These are phyloP conservation scores for Skeletonema grethae DNA, from an alignment of 108 stramenopile species.

Conservation along the genomic window DNA sequence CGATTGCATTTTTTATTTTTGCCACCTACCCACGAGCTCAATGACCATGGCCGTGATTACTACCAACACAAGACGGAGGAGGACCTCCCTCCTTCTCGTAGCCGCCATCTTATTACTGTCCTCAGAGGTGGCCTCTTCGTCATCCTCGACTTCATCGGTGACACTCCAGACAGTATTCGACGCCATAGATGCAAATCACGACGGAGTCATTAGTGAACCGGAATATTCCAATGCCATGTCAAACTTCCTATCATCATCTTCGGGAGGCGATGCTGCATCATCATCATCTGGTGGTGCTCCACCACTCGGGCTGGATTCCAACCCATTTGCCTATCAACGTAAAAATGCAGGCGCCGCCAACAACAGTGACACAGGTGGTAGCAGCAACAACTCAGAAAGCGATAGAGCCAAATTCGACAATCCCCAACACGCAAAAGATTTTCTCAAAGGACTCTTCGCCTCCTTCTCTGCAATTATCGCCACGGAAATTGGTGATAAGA, in stretches of 20 bases:
- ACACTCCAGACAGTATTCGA: not conserved
- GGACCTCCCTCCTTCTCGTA: not conserved
- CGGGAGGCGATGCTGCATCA: not conserved
- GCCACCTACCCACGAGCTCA: no score
- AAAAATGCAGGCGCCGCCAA: not conserved
- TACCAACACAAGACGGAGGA: constrained; percentile 1
- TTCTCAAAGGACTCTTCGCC: constrained; percentile 68
- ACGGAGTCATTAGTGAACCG: not conserved
- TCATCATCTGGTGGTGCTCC: constrained; percentile 14
- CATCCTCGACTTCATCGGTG: not conserved
- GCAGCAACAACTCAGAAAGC: not conserved
- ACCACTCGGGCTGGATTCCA: constrained; percentile 45
- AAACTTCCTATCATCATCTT: not conserved
- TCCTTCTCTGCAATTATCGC: constrained; percentile 93
- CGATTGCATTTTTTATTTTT: no score
- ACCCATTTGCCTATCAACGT: constrained; percentile 27
- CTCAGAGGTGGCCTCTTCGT: not conserved
- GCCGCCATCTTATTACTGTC: not conserved
- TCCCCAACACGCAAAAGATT: constrained; percentile 36
- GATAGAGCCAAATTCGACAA: constrained; percentile 34
- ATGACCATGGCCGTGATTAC: constrained; percentile 1
- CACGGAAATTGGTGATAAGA: constrained; percentile 99
- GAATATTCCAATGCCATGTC: constrained; percentile 8
- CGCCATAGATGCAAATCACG: constrained; percentile 3
- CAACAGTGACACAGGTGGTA: not conserved